Evolutionary conservation across 108 stramenopile species (phyloP), one percentile per base, ranked within the genome.

Genomic region (Epipyxis sp.): DNA sequence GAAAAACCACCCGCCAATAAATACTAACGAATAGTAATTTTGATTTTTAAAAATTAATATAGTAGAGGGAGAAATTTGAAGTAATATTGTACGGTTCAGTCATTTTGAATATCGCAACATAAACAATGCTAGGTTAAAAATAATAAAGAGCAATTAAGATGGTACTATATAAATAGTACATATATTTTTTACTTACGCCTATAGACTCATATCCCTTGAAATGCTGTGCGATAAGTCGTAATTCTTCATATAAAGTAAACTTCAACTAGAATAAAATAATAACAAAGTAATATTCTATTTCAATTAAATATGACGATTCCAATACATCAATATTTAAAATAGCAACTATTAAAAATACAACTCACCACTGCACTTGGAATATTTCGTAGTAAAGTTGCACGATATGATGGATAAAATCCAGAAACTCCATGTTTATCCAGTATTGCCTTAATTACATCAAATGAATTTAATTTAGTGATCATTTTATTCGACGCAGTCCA

Each of bases 231-330:
- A n/a, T n/a, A n/a, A n/a, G n/a, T n/a, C n/a, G n/a, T 1, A 90
- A 79, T 76, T 90, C 89, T 78, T 91, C 90, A 83, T 90, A 91
- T 59, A 90, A 30, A 13, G 84, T 69, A n/a, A n/a, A n/a, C n/a
- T n/a, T n/a, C n/a, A n/a, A n/a, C n/a, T n/a, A n/a, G n/a, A n/a
- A n/a, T n/a, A n/a, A n/a, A n/a, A n/a, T n/a, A n/a, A n/a, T n/a
- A n/a, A n/a, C n/a, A n/a, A n/a, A n/a, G n/a, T n/a, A n/a, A n/a
- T n/a, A n/a, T n/a, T n/a, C n/a, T n/a, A n/a, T n/a, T n/a, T n/a
- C n/a, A n/a, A n/a, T n/a, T n/a, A n/a, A n/a, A n/a, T n/a, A n/a
- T n/a, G n/a, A n/a, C n/a, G n/a, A n/a, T n/a, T n/a, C n/a, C n/a
- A n/a, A n/a, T n/a, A n/a, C n/a, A n/a, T n/a, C n/a, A n/a, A n/a